A percentile compares a stretch with the other conserved stretches of the same genome.
phyloP scores from a whole-genome alignment of 768 basidiomycete genomes.

The Arthromyces matolae region DNA sequence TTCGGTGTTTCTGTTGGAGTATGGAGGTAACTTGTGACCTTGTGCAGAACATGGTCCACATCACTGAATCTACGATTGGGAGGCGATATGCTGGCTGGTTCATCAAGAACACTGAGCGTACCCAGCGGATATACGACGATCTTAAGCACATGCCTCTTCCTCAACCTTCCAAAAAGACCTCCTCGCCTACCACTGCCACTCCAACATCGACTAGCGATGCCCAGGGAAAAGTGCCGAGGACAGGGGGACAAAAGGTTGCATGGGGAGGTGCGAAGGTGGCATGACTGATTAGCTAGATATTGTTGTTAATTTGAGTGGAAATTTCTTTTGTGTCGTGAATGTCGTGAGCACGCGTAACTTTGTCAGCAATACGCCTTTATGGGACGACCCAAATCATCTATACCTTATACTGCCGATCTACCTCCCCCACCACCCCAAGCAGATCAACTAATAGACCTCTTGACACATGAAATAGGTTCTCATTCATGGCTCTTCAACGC shows the following conservation, averaged over 20 bases:
- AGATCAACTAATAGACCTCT: too few species aligned
- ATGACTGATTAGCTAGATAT: slow-evolving; percentile 8
- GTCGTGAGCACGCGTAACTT: too few species aligned
- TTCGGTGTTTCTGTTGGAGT: too few species aligned
- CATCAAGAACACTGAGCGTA: slow-evolving; percentile 91
- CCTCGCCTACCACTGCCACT: slow-evolving; percentile 20
- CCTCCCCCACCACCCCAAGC: too few species aligned
- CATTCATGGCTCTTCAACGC: too few species aligned
- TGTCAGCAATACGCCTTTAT: too few species aligned
- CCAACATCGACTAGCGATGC: slow-evolving; percentile 23
- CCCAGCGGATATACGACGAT: slow-evolving; percentile 82
- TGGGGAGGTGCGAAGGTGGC: slow-evolving; percentile 50
- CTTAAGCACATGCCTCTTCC: slow-evolving; percentile 55
- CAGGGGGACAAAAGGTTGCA: slow-evolving; percentile 55
- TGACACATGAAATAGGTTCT: too few species aligned
- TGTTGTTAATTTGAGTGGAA: too few species aligned
- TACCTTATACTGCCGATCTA: too few species aligned
- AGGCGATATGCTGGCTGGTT: slow-evolving; percentile 96
- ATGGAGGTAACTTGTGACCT: too few species aligned
- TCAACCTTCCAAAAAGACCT: slow-evolving; percentile 26
- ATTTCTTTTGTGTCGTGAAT: too few species aligned
- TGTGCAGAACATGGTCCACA: slow-evolving; percentile 97
- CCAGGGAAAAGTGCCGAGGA: slow-evolving; percentile 28
- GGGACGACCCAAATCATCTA: too few species aligned
- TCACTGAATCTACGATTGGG: slow-evolving; percentile 91